Conservation (phyloP, 805 yeast species). For the Metschnikowia borealis region DNA sequence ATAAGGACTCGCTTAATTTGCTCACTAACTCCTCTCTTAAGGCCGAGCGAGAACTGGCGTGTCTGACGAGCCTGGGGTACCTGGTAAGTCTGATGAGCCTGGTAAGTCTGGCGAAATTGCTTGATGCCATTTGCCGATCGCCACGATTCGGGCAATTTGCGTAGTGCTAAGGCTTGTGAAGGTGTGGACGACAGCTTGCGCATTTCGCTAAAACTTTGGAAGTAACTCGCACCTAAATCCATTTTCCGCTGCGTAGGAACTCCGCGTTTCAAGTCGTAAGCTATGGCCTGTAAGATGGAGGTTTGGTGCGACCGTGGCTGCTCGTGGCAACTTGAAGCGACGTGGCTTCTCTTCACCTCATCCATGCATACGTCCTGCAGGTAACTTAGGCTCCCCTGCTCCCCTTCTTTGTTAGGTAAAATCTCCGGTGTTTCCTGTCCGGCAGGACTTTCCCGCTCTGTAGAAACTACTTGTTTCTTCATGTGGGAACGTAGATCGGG, state of each 20-base stretch:
- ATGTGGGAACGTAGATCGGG: slow-evolving; percentile 2
- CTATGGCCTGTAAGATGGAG: not conserved
- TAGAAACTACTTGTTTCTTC: not conserved
- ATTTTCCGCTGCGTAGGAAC: slow-evolving; percentile 4
- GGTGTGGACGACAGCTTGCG: not conserved
- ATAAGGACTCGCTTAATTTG: not conserved
- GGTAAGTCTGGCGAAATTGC: too few species aligned
- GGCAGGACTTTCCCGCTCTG: not conserved
- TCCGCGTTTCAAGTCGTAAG: slow-evolving; percentile 4
- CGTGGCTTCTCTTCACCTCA: not conserved
- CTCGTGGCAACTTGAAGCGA: slow-evolving; percentile 1
- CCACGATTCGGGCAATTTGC: not conserved
- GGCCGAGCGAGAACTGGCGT: not conserved
- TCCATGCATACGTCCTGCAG: not conserved
- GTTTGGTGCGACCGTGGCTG: not conserved
- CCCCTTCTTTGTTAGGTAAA: not conserved
- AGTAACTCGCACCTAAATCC: slow-evolving; percentile 1
- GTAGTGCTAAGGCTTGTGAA: not conserved
- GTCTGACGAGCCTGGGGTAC: not conserved
- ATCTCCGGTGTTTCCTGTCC: not conserved
- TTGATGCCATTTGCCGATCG: not conserved
- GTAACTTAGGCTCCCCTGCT: not conserved
- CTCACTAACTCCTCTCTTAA: not conserved
- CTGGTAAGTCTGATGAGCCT: not conserved
- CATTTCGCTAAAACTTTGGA: not conserved